phyloP scores from a whole-genome alignment of 768 basidiomycete genomes.

The Cantharellus anzutake region DNA sequence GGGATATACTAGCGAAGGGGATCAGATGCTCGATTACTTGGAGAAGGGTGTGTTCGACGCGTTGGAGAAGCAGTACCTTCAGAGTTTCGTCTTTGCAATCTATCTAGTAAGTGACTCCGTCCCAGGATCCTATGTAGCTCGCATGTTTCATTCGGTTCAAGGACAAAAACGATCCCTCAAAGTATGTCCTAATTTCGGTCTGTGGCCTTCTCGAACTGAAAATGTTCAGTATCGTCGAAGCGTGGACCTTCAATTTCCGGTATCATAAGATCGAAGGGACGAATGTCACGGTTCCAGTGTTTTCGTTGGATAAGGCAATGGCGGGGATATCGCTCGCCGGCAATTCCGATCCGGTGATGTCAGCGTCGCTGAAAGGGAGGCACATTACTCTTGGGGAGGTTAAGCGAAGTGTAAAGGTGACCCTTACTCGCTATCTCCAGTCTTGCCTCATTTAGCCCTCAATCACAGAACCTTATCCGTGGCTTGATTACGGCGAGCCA shows the following conservation, averaged over 20 bases:
- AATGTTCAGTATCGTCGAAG: constrained; percentile 50
- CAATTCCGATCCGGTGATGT: constrained; percentile 35
- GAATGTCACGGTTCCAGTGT: constrained; percentile 39
- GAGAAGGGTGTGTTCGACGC: constrained; percentile 80
- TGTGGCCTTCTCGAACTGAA: not conserved
- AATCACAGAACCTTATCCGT: constrained; percentile 45
- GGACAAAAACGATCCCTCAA: constrained; percentile 74
- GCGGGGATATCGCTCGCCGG: constrained; percentile 28
- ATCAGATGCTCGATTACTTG: constrained; percentile 63
- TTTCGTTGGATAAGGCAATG: constrained; percentile 48
- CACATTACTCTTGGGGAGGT: constrained; percentile 63
- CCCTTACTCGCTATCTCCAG: not conserved
- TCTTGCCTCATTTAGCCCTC: not conserved
- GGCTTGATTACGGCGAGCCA: constrained; percentile 60
- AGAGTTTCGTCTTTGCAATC: constrained; percentile 69
- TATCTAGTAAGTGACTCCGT: constrained; percentile 37
- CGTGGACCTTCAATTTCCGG: constrained; percentile 83
- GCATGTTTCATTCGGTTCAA: constrained; percentile 14
- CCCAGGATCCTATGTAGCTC: constrained; percentile 1
- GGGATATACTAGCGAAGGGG: constrained; percentile 67
- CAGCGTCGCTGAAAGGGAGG: constrained; percentile 39
- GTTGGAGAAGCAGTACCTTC: constrained; percentile 64
- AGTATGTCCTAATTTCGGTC: constrained; percentile 27
- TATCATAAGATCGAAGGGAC: constrained; percentile 51
- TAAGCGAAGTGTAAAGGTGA: constrained; percentile 61